Evolutionary conservation across 2,329 filamentous ascomycete genomes (phyloP).

Genomic region (Verticillium nonalfalfae): DNA sequence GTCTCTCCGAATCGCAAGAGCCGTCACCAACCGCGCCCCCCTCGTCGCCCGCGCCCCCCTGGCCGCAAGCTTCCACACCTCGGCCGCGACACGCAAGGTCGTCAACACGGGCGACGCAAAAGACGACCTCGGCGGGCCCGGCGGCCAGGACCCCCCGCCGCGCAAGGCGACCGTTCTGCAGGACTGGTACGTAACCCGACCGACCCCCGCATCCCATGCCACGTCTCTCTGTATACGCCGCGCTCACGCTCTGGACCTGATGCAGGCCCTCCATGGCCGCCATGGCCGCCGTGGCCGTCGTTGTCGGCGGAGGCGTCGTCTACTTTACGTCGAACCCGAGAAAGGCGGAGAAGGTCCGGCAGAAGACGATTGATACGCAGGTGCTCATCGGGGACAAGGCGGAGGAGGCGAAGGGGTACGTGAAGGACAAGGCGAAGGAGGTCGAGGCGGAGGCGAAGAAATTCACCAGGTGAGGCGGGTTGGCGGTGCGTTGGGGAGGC

Average conservation of each 20-base stretch:
- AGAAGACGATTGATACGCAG: neutral
- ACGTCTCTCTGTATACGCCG: neutral
- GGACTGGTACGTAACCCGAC: constrained; percentile 3
- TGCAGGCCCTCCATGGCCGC: constrained; percentile 6
- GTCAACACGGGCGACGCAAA: constrained; percentile 1
- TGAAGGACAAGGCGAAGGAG: neutral
- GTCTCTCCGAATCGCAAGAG: neutral
- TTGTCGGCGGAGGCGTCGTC: constrained; percentile 4
- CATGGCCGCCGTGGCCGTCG: constrained; percentile 5
- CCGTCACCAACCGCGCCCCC: neutral
- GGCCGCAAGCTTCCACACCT: neutral
- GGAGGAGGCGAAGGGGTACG: neutral
- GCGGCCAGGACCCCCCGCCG: constrained; percentile 6
- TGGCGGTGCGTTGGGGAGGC: too few species aligned
- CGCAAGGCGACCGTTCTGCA: neutral
- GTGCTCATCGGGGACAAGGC: neutral
- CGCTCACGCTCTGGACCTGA: neutral
- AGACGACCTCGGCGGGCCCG: constrained; percentile 9
- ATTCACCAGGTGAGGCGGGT: neutral
- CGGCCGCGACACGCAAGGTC: neutral
- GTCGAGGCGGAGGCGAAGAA: neutral
- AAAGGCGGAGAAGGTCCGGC: neutral
- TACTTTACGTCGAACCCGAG: constrained; percentile 7
- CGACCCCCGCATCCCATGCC: too few species aligned
- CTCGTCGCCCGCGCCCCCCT: neutral